Percentiles rank a stretch among this genome's conserved stretches.
phyloP scores from a whole-genome alignment of 78 protist genomes.

The Carpediemonas membranifera region DNA sequence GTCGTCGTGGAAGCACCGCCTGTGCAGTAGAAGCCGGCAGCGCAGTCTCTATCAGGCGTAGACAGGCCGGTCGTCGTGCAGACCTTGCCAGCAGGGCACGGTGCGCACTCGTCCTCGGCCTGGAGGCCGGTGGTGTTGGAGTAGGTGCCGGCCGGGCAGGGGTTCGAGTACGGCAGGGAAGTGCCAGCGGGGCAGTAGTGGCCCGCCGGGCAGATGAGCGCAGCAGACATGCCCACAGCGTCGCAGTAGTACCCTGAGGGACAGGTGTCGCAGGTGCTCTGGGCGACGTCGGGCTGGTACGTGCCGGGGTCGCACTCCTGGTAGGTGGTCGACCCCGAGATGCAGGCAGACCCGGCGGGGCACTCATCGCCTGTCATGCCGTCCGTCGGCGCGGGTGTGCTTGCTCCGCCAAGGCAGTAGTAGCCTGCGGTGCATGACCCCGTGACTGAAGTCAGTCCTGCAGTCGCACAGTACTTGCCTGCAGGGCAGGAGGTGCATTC shows the following conservation, averaged over 20 bases:
- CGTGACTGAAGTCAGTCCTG: too few species aligned
- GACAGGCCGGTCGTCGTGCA: constrained; percentile 22
- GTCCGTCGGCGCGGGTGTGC: constrained; percentile 1
- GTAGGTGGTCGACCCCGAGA: background rate
- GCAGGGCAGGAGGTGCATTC: constrained; percentile 7
- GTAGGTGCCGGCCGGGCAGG: background rate
- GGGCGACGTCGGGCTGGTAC: background rate
- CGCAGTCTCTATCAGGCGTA: constrained; percentile 16
- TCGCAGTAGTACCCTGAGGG: background rate
- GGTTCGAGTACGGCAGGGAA: too few species aligned
- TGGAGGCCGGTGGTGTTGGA: too few species aligned
- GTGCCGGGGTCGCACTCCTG: background rate
- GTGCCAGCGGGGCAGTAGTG: constrained; percentile 36
- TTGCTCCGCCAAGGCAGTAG: constrained; percentile 18
- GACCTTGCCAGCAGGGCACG: constrained; percentile 1
- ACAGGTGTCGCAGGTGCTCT: background rate
- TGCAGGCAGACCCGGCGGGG: constrained; percentile 6
- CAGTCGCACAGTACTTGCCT: background rate
- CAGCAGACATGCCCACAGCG: background rate
- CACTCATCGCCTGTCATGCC: background rate
- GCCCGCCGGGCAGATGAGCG: constrained; percentile 33
- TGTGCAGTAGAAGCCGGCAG: too few species aligned
- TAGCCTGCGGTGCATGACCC: constrained; percentile 28
- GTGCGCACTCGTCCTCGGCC: too few species aligned
- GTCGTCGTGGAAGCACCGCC: background rate